Evolutionary conservation across 768 basidiomycete species (phyloP), one percentile per base, ranked within the genome.

Genomic region (Candolleomyces eurysporus): DNA sequence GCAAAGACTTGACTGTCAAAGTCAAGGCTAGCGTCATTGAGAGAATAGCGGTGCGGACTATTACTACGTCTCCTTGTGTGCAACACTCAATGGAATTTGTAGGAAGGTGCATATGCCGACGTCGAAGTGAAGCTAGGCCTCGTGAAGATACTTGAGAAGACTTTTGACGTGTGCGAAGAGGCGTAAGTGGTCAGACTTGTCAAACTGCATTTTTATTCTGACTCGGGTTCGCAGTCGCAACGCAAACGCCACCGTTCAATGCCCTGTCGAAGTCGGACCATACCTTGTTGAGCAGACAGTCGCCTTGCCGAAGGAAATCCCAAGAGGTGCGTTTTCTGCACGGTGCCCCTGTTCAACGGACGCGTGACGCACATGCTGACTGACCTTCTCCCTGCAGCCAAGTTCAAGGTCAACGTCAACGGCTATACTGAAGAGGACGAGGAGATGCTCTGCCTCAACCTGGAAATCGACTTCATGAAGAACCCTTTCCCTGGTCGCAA

Each of bases 81-180:
- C 32, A 58, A 61, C n/a, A 58, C 10, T 10, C 5, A 21, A 7
- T 5, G 36, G 36, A 36, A 8, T 22, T 14, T 58, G 17, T 64
- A 98, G 96, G 89, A 95, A 5, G 97, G 97, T 5, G 91, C 96
- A 43, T 91, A 85, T 67, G 96, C 90, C 8, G 87, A 96, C 65
- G 94, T 99, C 4, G 75, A 76, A 1, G 96, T 99, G 59, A 98
- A 98, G 73, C 80, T 98, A n/a, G 97, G 97, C 26, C 76, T 93
- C 31, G 84, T 99, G 70, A 97, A 93, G 78, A 72, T 98, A n/a
- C 76, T 98, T 36, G 74, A 79, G 49, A 97, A 92, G 78, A 69
- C 65, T 17, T 96, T 98, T 66, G 93, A 98, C 65, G 75, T 98
- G 36, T 98, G 96, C 71, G 82, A 96, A 62, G 96, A 98, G 75